phyloP scores from a whole-genome alignment of 2,329 filamentous ascomycete species.

The Apiospora malaysiana region DNA sequence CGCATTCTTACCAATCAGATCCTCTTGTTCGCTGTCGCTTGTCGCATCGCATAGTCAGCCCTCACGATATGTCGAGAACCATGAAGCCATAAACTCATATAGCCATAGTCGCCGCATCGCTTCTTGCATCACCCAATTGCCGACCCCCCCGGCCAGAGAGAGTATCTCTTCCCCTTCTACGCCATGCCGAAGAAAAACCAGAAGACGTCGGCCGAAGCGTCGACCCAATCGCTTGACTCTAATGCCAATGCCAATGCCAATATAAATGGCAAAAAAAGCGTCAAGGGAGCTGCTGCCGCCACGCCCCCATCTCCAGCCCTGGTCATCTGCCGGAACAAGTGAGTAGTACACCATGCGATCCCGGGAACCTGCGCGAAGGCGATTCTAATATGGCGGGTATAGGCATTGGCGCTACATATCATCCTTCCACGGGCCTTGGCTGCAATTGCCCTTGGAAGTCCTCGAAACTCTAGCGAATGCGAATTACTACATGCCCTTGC shows the following conservation, averaged over 20 bases:
- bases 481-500: slow-evolving; percentile 79
- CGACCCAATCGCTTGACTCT: slow-evolving; percentile 30
- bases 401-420: slow-evolving; percentile 89
- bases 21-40: neutral
- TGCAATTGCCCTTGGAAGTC: slow-evolving; percentile 78
- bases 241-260: slow-evolving; percentile 28
- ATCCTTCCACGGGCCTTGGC: slow-evolving; percentile 83
- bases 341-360: slow-evolving; percentile 42
- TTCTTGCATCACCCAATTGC: neutral
- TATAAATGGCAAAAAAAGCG: slow-evolving; percentile 33
- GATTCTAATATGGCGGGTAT: slow-evolving; percentile 4
- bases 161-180: neutral
- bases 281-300: slow-evolving; percentile 29
- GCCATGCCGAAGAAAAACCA: slow-evolving; percentile 57
- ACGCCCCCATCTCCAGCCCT: slow-evolving; percentile 48
- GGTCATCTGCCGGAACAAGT: slow-evolving; percentile 73
- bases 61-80: neutral
- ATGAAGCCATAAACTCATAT: slow-evolving; percentile 9
- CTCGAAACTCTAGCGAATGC: slow-evolving; percentile 79
- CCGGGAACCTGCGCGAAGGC: slow-evolving; percentile 22
- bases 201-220: slow-evolving; percentile 40
- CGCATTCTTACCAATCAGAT: slow-evolving; percentile 7
- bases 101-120: slow-evolving; percentile 2
- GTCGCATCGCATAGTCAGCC: neutral
- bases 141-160: neutral